Evolutionary conservation across 2,329 filamentous ascomycete species (phyloP).

Genomic region (Stagonosporopsis vannaccii): DNA sequence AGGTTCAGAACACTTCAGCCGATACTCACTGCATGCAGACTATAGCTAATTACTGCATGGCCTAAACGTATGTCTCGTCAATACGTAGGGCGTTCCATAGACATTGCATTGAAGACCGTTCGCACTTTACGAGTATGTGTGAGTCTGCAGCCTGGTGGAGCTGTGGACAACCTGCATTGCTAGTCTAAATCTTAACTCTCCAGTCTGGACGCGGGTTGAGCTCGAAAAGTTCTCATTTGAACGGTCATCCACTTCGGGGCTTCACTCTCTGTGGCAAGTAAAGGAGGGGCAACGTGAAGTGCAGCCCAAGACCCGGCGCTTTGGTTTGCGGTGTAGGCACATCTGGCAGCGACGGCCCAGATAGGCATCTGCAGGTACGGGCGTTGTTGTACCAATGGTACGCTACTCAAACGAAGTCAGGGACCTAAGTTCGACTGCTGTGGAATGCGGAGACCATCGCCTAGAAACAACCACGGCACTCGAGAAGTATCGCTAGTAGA

Average conservation of each 20-base stretch:
- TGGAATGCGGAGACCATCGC: conserved; percentile 2
- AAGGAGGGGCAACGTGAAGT: neutral
- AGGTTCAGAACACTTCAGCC: neutral
- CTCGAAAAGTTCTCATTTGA: neutral
- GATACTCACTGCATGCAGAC: neutral
- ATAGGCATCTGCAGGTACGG: conserved; percentile 16
- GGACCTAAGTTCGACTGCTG: neutral
- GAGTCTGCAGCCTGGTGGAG: neutral
- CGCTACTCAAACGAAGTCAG: conserved; percentile 2
- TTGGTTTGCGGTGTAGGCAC: neutral
- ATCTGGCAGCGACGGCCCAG: neutral
- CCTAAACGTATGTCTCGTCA: neutral
- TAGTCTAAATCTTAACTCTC: neutral
- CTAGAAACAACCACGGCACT: conserved; percentile 2
- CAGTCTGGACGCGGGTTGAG: neutral
- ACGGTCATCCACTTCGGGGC: neutral
- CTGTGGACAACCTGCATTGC: neutral
- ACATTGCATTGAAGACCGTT: neutral
- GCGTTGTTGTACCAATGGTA: conserved; percentile 9
- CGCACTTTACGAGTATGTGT: neutral
- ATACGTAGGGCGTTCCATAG: neutral
- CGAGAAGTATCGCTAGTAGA: neutral
- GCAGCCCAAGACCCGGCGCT: neutral
- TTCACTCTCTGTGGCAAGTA: neutral
- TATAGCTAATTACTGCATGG: neutral